A percentile compares a stretch with the other conserved stretches of the same genome.
Evolutionary conservation across 2,329 filamentous ascomycete genomes (phyloP).

Genomic region (Beauveria rudraprayagi): DNA sequence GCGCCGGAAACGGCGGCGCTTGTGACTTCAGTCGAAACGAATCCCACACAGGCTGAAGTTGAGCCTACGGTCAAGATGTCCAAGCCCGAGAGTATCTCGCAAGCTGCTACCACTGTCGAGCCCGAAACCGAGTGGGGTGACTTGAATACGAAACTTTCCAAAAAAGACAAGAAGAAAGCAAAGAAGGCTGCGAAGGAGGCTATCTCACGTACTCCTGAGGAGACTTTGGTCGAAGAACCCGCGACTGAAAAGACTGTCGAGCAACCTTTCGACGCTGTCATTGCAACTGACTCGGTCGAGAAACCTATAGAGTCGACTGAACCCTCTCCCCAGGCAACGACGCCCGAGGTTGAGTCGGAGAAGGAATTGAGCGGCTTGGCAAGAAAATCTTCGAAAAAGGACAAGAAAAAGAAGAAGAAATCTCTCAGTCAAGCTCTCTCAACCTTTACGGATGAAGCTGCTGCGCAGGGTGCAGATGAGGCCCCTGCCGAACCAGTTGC

Average conservation of each 20-base stretch:
- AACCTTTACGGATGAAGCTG: neutral
- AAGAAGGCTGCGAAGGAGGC: slow-evolving; percentile 12
- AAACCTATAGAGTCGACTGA: neutral
- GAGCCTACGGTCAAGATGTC: slow-evolving; percentile 14
- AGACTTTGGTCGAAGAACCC: neutral
- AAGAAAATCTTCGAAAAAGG: slow-evolving; percentile 18
- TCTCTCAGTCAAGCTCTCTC: neutral
- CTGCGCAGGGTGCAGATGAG: neutral
- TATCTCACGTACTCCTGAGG: neutral
- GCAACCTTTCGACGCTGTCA: neutral
- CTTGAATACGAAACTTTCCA: slow-evolving; percentile 21
- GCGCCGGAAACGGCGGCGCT: neutral
- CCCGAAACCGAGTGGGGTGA: slow-evolving; percentile 24
- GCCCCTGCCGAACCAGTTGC: neutral
- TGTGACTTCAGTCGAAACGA: neutral
- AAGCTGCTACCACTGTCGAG: slow-evolving; percentile 16
- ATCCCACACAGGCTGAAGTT: slow-evolving; percentile 13
- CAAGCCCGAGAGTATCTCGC: slow-evolving; percentile 13
- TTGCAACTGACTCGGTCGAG: neutral
- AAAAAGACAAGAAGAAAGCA: slow-evolving; percentile 24
- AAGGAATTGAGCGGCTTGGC: neutral
- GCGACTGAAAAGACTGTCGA: neutral
- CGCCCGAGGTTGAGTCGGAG: neutral
- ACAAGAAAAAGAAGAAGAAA: slow-evolving; percentile 26
- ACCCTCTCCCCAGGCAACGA: neutral